Evolutionary conservation across 2,329 filamentous ascomycete genomes (phyloP).

Genomic region (Ceratocystis cacaofunesta): DNA sequence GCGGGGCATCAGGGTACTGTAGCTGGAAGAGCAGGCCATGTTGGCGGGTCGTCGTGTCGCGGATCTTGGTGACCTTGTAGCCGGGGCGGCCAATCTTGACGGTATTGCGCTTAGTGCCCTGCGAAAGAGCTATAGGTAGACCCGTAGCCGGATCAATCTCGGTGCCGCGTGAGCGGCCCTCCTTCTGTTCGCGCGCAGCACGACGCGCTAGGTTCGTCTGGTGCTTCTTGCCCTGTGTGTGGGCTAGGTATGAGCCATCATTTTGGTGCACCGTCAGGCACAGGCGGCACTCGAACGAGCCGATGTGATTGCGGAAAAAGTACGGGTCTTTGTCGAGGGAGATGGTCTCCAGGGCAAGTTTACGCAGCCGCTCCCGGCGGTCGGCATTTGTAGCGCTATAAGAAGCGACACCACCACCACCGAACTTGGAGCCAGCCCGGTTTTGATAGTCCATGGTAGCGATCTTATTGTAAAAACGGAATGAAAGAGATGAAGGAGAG

Average conservation of each 20-base stretch:
- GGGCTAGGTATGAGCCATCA: conserved; percentile 94
- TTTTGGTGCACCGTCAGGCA: conserved; percentile 98
- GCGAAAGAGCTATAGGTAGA: conserved; percentile 60
- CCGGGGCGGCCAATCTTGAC: conserved; percentile 93
- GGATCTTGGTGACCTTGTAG: conserved; percentile 94
- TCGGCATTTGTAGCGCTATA: conserved; percentile 89
- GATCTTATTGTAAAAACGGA: neutral
- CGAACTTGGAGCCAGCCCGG: conserved; percentile 92
- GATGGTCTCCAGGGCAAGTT: conserved; percentile 96
- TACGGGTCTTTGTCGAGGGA: conserved; percentile 99
- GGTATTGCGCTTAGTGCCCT: conserved; percentile 59
- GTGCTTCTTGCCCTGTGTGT: conserved; percentile 97
- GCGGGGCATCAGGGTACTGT: conserved; percentile 80
- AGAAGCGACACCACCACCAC: conserved; percentile 90
- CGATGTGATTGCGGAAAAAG: conserved; percentile 99
- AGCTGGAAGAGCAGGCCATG: conserved; percentile 89
- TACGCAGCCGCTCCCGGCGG: conserved; percentile 89
- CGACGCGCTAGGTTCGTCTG: conserved; percentile 94
- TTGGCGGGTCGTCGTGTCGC: conserved; percentile 77
- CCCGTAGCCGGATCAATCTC: conserved; percentile 54
- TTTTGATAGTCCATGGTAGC: conserved; percentile 63
- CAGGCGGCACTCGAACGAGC: conserved; percentile 92
- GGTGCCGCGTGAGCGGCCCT: conserved; percentile 50
- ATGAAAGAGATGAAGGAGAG: neutral
- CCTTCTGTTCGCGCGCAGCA: conserved; percentile 86